These are phyloP conservation scores for Huntiella omanensis DNA, from an alignment of 2,329 filamentous ascomycete genomes.

Conservation along the genomic window DNA sequence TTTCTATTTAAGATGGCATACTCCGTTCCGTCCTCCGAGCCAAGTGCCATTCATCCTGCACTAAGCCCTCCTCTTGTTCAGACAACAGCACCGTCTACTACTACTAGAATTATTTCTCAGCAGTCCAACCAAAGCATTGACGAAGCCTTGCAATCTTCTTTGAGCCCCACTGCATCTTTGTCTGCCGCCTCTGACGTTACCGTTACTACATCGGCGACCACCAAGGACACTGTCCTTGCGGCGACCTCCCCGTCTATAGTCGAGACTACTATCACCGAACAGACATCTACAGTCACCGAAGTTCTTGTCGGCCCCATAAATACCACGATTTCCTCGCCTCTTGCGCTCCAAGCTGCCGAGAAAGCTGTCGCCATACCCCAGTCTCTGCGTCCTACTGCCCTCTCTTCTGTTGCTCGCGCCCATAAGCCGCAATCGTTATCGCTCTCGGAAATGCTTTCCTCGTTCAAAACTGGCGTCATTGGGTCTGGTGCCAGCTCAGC, in stretches of 20 bases:
- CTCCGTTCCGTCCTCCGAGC: conserved; percentile 4
- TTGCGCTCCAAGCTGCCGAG: conserved; percentile 15
- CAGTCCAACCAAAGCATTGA: not conserved
- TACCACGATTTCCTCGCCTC: conserved; percentile 10
- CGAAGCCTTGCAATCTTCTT: no score
- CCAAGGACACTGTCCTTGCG: conserved; percentile 12
- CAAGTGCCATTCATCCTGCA: conserved; percentile 27
- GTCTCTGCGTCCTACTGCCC: conserved; percentile 52
- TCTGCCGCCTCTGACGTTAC: conserved; percentile 12
- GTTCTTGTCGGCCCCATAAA: conserved; percentile 1
- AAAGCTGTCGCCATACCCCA: conserved; percentile 8
- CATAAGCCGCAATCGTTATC: conserved; percentile 45
- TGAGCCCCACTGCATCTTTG: conserved; percentile 12
- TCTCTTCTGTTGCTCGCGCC: conserved; percentile 46
- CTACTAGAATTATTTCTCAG: conserved; percentile 1
- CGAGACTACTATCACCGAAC: not conserved
- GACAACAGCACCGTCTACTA: not conserved
- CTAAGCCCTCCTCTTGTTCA: conserved; percentile 21
- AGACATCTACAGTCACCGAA: not conserved
- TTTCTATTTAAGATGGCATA: conserved; percentile 3
- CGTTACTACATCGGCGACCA: conserved; percentile 10
- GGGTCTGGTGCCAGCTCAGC: conserved; percentile 20
- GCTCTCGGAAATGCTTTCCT: conserved; percentile 38
- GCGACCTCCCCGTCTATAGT: not conserved
- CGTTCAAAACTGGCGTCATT: conserved; percentile 16